Evolutionary conservation across 495 filamentous ascomycete species (phyloP), one percentile per base, ranked within the genome.

Genomic region (Penicillium pancosmium): DNA sequence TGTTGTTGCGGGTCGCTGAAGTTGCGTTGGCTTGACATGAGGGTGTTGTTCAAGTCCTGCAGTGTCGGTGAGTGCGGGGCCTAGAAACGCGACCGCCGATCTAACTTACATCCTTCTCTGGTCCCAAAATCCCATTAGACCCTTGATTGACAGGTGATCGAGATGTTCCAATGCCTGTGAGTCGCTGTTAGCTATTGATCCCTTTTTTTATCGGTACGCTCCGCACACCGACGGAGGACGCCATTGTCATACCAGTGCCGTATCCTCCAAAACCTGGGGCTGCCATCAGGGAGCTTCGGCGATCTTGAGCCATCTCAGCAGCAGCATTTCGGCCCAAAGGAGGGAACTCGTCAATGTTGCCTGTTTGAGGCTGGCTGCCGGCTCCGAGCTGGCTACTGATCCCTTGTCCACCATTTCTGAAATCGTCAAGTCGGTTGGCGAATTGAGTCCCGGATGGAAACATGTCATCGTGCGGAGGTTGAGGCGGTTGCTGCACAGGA

Each of bases 331-430:
- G 85, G 50, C 90, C 88, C 52, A 94, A 75, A 11, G 92, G 88
- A 44, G 92, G 92, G 54, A 95, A 95, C 10, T 95, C 92, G 21
- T 97, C 91, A 19, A 88, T 86, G 61, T 82, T 87, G 56, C 78
- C 84, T 13, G 84, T 81, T 59, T 88, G 89, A 19, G 85, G 82
- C 57, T 93, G 90, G 38, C 68, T 70, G 44, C 76, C 72, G 5
- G 73, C 57, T 61, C 79, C 66, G 72, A 82, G 65, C 80, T 89
- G 68, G 68, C 80, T 69, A 68, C 83, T 75, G 40, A 86, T 83
- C 13, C 82, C 84, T 61, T 91, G 88, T 27, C 78, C 83, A 50
- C 80, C 82, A 58, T 82, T 81, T 51, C 82, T 74, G 64, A 80
- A 84, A 58, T 86, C 83, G 63, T 86, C 83, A 27, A 82, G 64